Evolutionary conservation across 2,329 filamentous ascomycete species (phyloP).

Genomic region (Talaromyces sp.): DNA sequence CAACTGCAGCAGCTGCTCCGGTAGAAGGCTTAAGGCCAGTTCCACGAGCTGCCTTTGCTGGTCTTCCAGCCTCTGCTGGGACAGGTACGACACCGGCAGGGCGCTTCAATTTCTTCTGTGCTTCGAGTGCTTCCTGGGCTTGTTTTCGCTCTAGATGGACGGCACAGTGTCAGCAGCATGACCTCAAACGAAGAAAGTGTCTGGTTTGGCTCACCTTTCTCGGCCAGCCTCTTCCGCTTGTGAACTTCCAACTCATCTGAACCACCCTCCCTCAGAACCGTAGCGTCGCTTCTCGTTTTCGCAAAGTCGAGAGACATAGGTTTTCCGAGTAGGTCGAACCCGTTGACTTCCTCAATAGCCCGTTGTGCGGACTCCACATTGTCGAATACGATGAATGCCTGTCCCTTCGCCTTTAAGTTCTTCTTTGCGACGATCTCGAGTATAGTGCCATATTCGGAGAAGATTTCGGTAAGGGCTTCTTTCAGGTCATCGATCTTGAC

Average conservation of each 20-base stretch:
- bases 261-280: slow-evolving; percentile 69
- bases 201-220: slow-evolving; percentile 68
- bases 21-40: slow-evolving; percentile 75
- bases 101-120: slow-evolving; percentile 73
- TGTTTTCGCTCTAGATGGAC: slow-evolving; percentile 66
- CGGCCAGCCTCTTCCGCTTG: slow-evolving; percentile 77
- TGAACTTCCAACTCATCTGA: slow-evolving; percentile 83
- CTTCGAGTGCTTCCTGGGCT: slow-evolving; percentile 75
- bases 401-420: slow-evolving; percentile 88
- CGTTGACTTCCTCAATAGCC: slow-evolving; percentile 85
- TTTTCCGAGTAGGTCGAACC: slow-evolving; percentile 90
- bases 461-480: slow-evolving; percentile 71
- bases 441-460: slow-evolving; percentile 83
- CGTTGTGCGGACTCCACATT: slow-evolving; percentile 71
- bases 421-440: slow-evolving; percentile 84
- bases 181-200: not conserved
- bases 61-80: slow-evolving; percentile 50
- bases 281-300: slow-evolving; percentile 81
- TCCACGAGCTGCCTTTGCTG: slow-evolving; percentile 68
- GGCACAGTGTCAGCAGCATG: slow-evolving; percentile 10
- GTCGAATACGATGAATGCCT: slow-evolving; percentile 93
- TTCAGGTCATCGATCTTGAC: slow-evolving; percentile 78
- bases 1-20: slow-evolving; percentile 65
- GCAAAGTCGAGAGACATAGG: slow-evolving; percentile 83
- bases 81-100: slow-evolving; percentile 49